phyloP scores from a whole-genome alignment of 2,329 filamentous ascomycete genomes.

The Niveomyces coronatus region DNA sequence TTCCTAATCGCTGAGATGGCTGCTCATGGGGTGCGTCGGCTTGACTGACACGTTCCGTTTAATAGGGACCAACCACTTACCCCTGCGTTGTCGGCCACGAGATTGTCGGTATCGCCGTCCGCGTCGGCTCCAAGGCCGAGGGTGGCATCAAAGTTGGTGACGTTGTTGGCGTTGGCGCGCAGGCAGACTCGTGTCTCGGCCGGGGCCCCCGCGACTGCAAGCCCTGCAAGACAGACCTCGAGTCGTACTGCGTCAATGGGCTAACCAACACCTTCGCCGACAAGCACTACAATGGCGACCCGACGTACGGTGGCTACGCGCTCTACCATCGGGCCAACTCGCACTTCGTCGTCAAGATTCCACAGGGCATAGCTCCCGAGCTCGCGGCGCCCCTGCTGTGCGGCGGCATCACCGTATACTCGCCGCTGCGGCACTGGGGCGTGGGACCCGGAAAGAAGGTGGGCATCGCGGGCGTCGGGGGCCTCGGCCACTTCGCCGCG shows the following conservation, averaged over 20 bases:
- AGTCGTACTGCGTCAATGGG: conserved; percentile 30
- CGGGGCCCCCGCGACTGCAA: conserved; percentile 24
- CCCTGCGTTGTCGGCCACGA: conserved; percentile 53
- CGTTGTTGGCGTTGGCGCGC: conserved; percentile 53
- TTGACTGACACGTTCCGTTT: too few relatives aligned
- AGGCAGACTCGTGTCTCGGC: conserved; percentile 43
- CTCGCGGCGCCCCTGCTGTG: conserved; percentile 56
- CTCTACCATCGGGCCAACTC: conserved; percentile 24
- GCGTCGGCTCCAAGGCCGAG: conserved; percentile 38
- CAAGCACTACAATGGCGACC: conserved; percentile 18
- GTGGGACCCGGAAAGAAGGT: conserved; percentile 57
- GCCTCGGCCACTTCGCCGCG: conserved; percentile 59
- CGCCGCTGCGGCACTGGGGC: conserved; percentile 51
- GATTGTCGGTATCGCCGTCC: conserved; percentile 49
- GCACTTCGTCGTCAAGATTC: conserved; percentile 41
- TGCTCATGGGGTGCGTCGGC: too few relatives aligned
- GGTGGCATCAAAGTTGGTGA: conserved; percentile 47
- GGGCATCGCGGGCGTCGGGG: conserved; percentile 57
- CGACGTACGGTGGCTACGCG: conserved; percentile 38
- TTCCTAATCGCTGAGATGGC: too few relatives aligned
- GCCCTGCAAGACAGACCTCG: conserved; percentile 30
- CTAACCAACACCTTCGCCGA: conserved; percentile 43
- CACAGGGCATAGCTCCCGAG: conserved; percentile 29
- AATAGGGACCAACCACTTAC: conserved; percentile 18
- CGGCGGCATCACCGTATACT: conserved; percentile 57